Evolutionary conservation across 2,329 filamentous ascomycete genomes (phyloP).

Genomic region (Pestalotiopsis sp.): DNA sequence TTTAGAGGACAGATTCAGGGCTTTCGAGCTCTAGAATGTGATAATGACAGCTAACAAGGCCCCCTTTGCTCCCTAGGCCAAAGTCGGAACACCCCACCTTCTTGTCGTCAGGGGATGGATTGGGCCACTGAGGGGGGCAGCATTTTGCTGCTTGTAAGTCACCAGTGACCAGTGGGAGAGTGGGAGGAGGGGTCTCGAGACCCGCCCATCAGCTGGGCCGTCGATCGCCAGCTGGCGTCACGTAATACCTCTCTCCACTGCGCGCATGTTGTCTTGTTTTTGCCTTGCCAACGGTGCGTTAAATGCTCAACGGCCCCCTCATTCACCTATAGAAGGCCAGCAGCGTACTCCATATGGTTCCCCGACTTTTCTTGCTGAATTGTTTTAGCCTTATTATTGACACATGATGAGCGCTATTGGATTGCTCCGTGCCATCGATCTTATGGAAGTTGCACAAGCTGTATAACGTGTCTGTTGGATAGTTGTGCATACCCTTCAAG

Average conservation of each 20-base stretch:
- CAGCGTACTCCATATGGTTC: neutral
- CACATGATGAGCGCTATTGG: neutral
- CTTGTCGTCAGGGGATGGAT: neutral
- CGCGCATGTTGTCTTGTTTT: neutral
- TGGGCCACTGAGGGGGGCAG: neutral
- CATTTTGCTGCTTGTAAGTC: neutral
- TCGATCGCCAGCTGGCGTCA: neutral
- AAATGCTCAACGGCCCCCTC: neutral
- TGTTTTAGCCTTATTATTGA: neutral
- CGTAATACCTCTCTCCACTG: neutral
- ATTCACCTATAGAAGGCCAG: neutral
- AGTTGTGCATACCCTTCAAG: neutral
- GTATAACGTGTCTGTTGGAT: neutral
- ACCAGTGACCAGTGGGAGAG: neutral
- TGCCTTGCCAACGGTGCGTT: neutral
- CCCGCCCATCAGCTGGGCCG: neutral
- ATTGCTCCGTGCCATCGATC: neutral
- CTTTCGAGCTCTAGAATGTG: neutral
- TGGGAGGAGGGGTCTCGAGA: neutral
- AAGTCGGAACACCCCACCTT: neutral
- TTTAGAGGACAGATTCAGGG: conserved; percentile 4
- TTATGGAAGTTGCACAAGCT: neutral
- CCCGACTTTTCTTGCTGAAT: neutral
- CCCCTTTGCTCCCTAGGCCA: neutral
- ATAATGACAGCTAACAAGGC: conserved; percentile 9